Evolutionary conservation across 2,329 filamentous ascomycete species (phyloP), one percentile per base, ranked within the genome.

Genomic region (Malbranchea zuffiana): DNA sequence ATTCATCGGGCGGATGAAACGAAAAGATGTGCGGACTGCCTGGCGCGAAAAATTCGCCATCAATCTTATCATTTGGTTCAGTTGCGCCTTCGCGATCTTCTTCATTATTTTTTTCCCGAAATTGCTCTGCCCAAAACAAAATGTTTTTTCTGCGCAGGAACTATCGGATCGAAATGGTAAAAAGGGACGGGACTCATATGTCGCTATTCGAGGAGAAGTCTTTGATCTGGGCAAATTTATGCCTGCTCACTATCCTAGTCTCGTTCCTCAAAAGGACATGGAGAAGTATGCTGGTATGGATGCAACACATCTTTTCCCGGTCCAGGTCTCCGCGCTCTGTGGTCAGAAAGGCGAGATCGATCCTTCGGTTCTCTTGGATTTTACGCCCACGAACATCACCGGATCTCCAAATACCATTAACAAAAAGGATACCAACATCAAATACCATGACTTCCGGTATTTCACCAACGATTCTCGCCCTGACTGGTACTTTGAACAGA

Each of bases 31-130:
- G 6, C 82, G 87, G 16, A 71, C 82, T 56, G 90, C 90, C 1
- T 98, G 90, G 90, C 74, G 90, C 54, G 90, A 98, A 60, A 98
- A 98, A 69, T 59, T 98, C 41, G 88, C 90, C 37, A 98, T 98
- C 71, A 98, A 98, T 67, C 70, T 98, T 58, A 72, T 96, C 54
- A 98, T 98, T 56, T 98, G 92, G 90, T 66, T 88, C 40, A 75
- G 72, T 55, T 96, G 88, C 62, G 66, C 65, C 11, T 61, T 82
- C 32, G 77, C 83, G 18, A 73, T 81, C 39, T 98, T 98, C 67
- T 82, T 98, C 68, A 85, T 96, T 52, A 72, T 96, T 43, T 71
- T 78, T 38, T 92, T 98, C 54, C 92, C 92, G 1, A 65, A 71
- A 47, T 63, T 96, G 45, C 85, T 98, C 52, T 98, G 90, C 60